A percentile compares a stretch with the other conserved stretches of the same genome.
Evolutionary conservation across 2,329 filamentous ascomycete species (phyloP).

Genomic region (Trichoderma guizhouense): DNA sequence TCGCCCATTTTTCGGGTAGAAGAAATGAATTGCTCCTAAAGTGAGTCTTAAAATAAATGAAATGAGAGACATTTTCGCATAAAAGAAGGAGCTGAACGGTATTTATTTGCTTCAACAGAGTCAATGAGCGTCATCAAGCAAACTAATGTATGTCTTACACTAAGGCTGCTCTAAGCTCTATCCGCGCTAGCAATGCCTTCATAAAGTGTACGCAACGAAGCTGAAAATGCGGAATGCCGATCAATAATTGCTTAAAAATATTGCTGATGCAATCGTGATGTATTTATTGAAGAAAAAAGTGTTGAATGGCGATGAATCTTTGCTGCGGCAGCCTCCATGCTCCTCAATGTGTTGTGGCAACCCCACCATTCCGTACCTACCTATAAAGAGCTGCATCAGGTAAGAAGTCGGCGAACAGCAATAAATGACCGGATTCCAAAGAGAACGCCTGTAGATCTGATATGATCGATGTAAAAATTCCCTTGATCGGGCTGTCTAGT

Average conservation of each 20-base stretch:
- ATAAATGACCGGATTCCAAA: background rate
- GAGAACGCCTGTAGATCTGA: background rate
- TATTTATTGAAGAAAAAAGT: background rate
- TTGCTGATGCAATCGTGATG: background rate
- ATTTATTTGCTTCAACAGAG: background rate
- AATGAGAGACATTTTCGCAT: background rate
- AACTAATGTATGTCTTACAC: conserved; percentile 10
- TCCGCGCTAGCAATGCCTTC: background rate
- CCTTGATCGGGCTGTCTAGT: background rate
- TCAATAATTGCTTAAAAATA: background rate
- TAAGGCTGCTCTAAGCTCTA: background rate
- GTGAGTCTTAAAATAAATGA: background rate
- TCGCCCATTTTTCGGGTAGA: background rate
- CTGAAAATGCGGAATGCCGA: background rate
- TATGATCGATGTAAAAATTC: background rate
- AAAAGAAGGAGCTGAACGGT: background rate
- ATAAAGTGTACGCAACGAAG: background rate
- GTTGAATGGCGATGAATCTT: background rate
- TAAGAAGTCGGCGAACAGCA: background rate
- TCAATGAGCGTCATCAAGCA: background rate
- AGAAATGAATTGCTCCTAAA: background rate
- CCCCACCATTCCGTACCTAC: background rate
- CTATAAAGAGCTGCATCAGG: background rate
- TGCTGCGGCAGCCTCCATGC: background rate
- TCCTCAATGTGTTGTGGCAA: background rate